Percentiles rank a stretch among this genome's conserved stretches.
Conservation (phyloP, 768 basidiomycete genomes). For the Pisolithus marmoratus region DNA sequence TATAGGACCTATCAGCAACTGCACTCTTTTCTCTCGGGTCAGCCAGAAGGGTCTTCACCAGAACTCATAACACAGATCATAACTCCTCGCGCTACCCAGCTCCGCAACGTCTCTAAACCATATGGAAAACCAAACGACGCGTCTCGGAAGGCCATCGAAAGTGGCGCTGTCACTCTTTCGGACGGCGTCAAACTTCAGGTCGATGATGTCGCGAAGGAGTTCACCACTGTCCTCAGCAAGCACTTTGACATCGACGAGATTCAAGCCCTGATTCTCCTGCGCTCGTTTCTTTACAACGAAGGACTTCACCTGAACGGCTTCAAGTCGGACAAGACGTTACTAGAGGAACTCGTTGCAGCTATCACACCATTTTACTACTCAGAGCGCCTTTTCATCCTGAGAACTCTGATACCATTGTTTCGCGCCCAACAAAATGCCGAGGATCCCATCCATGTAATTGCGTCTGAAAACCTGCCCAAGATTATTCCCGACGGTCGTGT, state of each 20-base stretch:
- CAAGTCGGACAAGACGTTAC: slow-evolving; percentile 33
- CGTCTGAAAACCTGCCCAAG: slow-evolving; percentile 48
- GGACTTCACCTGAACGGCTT: slow-evolving; percentile 52
- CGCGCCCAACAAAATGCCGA: slow-evolving; percentile 57
- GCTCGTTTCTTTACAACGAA: slow-evolving; percentile 75
- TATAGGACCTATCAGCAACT: slow-evolving; percentile 61
- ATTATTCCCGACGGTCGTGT: slow-evolving; percentile 58
- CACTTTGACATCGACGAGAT: slow-evolving; percentile 76
- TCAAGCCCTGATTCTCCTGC: slow-evolving; percentile 67
- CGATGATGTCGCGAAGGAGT: slow-evolving; percentile 66
- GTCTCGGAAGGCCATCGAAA: slow-evolving; percentile 62
- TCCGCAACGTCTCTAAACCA: slow-evolving; percentile 53
- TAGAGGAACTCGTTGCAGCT: slow-evolving; percentile 44
- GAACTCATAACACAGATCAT: slow-evolving; percentile 58
- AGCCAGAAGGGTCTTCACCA: slow-evolving; percentile 51
- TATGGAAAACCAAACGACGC: slow-evolving; percentile 66
- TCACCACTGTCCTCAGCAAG: slow-evolving; percentile 64
- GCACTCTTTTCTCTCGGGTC: slow-evolving; percentile 53
- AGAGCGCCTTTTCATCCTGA: slow-evolving; percentile 67
- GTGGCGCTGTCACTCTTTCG: slow-evolving; percentile 60
- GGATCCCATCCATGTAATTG: slow-evolving; percentile 49
- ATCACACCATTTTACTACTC: slow-evolving; percentile 80
- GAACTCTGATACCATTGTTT: slow-evolving; percentile 69
- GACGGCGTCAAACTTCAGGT: slow-evolving; percentile 60
- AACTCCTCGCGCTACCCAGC: slow-evolving; percentile 47